Evolutionary conservation across 2,329 filamentous ascomycete species (phyloP).

Genomic region (Anthostomella pinea): DNA sequence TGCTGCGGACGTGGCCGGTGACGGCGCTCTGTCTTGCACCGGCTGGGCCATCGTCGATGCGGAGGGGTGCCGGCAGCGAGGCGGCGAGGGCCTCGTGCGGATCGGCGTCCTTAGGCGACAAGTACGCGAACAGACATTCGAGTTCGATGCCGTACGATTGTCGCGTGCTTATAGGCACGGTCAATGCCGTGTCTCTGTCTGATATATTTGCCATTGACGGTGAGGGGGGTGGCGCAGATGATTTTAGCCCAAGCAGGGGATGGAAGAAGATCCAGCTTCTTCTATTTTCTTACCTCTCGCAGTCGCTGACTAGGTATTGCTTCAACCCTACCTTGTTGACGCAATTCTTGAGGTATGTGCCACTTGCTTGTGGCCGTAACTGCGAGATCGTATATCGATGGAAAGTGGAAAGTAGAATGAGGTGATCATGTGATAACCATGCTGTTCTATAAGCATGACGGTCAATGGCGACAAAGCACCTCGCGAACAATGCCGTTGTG

Average conservation of each 20-base stretch:
- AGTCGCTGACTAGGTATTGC: constrained; percentile 1
- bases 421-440: too few relatives aligned
- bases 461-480: constrained; percentile 3
- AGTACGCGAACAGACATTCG: constrained; percentile 22
- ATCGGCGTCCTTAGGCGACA: constrained; percentile 16
- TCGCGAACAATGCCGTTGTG: too few relatives aligned
- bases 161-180: constrained; percentile 18
- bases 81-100: constrained; percentile 18
- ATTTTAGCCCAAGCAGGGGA: neutral
- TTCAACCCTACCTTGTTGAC: neutral
- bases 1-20: constrained; percentile 11
- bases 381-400: neutral
- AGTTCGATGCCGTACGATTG: constrained; percentile 31
- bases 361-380: too few relatives aligned
- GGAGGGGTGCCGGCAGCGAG: constrained; percentile 25
- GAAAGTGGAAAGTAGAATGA: neutral
- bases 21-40: neutral
- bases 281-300: constrained; percentile 1
- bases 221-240: too few relatives aligned
- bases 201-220: too few relatives aligned
- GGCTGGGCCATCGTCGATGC: constrained; percentile 4
- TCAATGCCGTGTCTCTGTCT: constrained; percentile 14
- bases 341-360: neutral
- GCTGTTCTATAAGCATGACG: neutral
- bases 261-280: neutral